Evolutionary conservation across 2,329 filamentous ascomycete species (phyloP), one percentile per base, ranked within the genome.

Genomic region (Neofusicoccum umdonicola): DNA sequence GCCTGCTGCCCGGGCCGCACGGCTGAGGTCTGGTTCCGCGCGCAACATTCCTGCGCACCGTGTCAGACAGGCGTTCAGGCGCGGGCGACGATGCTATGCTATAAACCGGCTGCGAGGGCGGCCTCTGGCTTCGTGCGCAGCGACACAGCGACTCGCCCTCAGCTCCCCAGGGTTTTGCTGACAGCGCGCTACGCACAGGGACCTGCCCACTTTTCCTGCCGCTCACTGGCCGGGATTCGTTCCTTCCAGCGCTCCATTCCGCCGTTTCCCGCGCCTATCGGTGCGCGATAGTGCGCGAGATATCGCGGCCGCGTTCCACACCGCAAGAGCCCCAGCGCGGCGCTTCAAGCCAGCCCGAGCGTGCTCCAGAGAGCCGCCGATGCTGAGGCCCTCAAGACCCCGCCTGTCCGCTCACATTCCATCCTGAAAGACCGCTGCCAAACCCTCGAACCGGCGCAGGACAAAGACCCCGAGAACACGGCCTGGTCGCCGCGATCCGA

Each of bases 41-140:
- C 39, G 39, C 54, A 37, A 31, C 54, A 60, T 47, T 60, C 56
- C 42, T 47, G 41, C 44, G 56, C 42, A 17, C 47, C n/a, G 27
- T 15, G 42, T 19, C 42, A 60, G 31, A 48, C 56, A 60, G 27
- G 41, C 13, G 27, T 8, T 22, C 22, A 22, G 22, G 22, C 22
- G 22, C 22, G 22, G 22, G 22, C 22, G 22, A 22, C 22, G 17
- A 17, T 42, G 35, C 51, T 44, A 31, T 31, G 5, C 37, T 39
- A 54, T 60, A 60, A 60, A 60, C 52, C 15, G 11, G 54, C 54
- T 42, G 54, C 54, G 54, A 58, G 54, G 22, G 39, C 54, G 54
- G 19, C 39, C 17, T 8, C n/a, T 35, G 35, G 39, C 9, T 12
- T 56, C 19, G 45, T n/a, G 48, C 27, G 11, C 11, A 31, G 47